Conservation (phyloP, 2,329 filamentous ascomycete genomes). For the Coniochaeta prunicola region DNA sequence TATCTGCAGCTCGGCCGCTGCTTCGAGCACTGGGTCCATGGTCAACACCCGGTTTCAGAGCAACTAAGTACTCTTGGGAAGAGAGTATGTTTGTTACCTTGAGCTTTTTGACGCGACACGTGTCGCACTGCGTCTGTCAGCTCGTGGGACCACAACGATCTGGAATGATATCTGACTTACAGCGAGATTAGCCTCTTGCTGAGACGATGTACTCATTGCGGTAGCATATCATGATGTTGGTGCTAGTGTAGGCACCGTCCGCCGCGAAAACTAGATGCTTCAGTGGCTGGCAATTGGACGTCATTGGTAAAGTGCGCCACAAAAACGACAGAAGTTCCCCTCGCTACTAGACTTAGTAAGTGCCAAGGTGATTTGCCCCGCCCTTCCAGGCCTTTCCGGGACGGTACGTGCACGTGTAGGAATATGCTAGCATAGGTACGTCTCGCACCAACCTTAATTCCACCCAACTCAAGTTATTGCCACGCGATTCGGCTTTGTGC, state of each 20-base stretch:
- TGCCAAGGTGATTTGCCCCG: too few relatives aligned
- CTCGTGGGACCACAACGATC: background rate
- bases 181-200: background rate
- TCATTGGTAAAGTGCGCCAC: too few relatives aligned
- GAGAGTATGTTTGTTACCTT: constrained; percentile 5
- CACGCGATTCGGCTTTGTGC: too few relatives aligned
- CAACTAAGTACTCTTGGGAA: background rate
- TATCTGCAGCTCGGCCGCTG: constrained; percentile 8
- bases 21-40: constrained; percentile 6
- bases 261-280: background rate
- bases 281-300: background rate
- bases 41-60: background rate
- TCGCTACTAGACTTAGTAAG: too few relatives aligned
- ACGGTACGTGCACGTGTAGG: too few relatives aligned
- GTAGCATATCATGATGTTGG: background rate
- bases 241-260: too few relatives aligned
- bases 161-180: background rate
- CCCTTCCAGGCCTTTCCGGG: too few relatives aligned
- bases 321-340: too few relatives aligned
- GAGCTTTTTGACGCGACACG: constrained; percentile 7
- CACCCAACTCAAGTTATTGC: too few relatives aligned
- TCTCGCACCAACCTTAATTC: too few relatives aligned
- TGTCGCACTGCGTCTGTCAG: constrained; percentile 1
- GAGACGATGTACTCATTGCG: background rate
- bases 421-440: too few relatives aligned